These are phyloP conservation scores for Mycena sp. DNA, from an alignment of 1,284 basidiomycete genomes.

Conservation along the genomic window DNA sequence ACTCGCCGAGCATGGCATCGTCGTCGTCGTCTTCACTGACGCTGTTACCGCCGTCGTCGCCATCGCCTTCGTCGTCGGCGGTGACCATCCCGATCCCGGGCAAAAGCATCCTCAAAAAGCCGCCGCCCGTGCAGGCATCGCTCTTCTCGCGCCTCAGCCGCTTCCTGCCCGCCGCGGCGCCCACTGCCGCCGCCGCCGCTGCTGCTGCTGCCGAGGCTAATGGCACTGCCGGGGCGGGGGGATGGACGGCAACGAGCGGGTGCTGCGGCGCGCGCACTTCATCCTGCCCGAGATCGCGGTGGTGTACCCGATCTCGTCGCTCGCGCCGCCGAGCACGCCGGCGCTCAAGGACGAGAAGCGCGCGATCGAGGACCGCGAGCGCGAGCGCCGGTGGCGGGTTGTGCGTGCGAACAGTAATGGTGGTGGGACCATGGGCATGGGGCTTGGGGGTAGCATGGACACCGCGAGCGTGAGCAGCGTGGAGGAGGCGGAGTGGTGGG, in stretches of 20 bases:
- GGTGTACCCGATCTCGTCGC: conserved; percentile 86
- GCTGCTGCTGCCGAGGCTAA: background rate
- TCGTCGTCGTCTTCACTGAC: no score
- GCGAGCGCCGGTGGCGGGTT: conserved; percentile 68
- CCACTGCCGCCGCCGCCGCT: no score
- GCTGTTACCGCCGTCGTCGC: background rate
- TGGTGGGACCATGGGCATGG: no score
- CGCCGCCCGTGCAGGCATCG: conserved; percentile 70
- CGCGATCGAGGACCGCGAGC: conserved; percentile 72
- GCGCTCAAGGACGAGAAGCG: conserved; percentile 79
- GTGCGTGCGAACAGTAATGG: conserved; percentile 62
- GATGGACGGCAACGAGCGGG: conserved; percentile 50
- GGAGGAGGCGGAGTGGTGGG: conserved; percentile 41
- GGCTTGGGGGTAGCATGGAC: no score
- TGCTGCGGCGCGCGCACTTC: conserved; percentile 84
- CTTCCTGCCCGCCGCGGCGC: conserved; percentile 57
- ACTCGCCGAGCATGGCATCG: no score
- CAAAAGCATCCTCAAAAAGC: conserved; percentile 80
- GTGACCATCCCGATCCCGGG: conserved; percentile 80
- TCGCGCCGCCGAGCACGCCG: conserved; percentile 81
- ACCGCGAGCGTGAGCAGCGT: conserved; percentile 35
- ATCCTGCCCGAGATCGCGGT: conserved; percentile 83
- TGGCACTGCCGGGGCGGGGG: conserved; percentile 33
- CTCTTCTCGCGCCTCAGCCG: conserved; percentile 77
- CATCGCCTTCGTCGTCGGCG: conserved; percentile 76